Evolutionary conservation across 768 basidiomycete species (phyloP).

Genomic region (Pleurotus cornucopiae): DNA sequence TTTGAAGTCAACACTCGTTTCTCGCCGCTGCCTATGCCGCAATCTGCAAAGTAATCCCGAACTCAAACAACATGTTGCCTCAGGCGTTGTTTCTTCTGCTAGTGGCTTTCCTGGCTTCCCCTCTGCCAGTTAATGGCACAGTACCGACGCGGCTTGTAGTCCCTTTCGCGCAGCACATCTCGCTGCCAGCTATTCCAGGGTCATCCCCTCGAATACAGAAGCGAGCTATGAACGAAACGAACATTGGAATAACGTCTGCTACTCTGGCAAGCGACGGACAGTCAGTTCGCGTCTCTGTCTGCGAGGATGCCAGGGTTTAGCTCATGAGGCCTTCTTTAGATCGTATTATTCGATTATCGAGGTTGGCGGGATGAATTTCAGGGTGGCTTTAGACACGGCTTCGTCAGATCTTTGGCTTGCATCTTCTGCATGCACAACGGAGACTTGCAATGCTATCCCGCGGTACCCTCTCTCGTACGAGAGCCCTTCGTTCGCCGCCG

Average conservation of each 20-base stretch:
- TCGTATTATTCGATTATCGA: conserved; percentile 64
- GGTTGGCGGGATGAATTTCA: conserved; percentile 60
- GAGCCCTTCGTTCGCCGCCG: conserved; percentile 59
- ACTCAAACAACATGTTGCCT: not conserved
- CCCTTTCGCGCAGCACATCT: not conserved
- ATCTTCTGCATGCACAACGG: conserved; percentile 56
- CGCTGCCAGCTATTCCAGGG: not conserved
- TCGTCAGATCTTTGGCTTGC: conserved; percentile 72
- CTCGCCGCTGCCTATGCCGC: not conserved
- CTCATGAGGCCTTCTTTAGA: conserved; percentile 27
- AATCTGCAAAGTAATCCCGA: not conserved
- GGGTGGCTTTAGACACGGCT: conserved; percentile 70
- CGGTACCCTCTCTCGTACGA: conserved; percentile 64
- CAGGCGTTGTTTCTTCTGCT: not conserved
- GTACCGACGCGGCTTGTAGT: not conserved
- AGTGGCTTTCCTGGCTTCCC: not conserved
- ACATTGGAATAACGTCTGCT: not conserved
- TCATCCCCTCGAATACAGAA: not conserved
- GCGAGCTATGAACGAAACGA: conserved; percentile 5
- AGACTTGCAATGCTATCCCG: conserved; percentile 56
- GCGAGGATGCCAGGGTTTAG: not conserved
- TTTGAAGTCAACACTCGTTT: not conserved
- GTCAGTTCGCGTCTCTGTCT: not conserved
- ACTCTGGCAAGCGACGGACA: conserved; percentile 2
- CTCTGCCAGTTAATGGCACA: not conserved